These are phyloP conservation scores for Sporothrix humicola DNA, from an alignment of 2,329 filamentous ascomycete species.

Conservation along the genomic window DNA sequence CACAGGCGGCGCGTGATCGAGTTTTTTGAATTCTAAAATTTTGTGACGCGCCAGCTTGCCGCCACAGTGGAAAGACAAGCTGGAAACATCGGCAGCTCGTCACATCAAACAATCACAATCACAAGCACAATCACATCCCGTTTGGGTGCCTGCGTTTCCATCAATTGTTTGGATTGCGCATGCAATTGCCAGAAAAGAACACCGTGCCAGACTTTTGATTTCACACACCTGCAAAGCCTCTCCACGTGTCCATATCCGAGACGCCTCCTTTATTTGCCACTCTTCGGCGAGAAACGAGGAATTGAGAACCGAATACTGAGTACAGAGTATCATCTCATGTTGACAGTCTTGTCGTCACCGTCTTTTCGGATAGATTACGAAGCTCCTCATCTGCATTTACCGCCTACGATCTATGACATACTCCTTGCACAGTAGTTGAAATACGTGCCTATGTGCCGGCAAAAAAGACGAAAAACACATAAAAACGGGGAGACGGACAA, in stretches of 20 bases:
- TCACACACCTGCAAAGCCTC: not conserved
- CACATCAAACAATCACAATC: not conserved
- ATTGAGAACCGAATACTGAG: too few species aligned
- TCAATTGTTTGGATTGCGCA: not conserved
- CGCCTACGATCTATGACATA: not conserved
- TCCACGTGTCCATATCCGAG: not conserved
- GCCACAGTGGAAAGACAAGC: not conserved
- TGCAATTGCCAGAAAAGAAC: not conserved
- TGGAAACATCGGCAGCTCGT: not conserved
- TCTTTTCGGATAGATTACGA: not conserved
- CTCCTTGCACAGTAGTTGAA: not conserved
- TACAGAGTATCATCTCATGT: not conserved
- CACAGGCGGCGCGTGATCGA: conserved; percentile 7
- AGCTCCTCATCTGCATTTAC: not conserved
- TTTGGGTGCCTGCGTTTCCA: not conserved
- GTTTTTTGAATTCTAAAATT: not conserved
- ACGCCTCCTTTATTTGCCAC: conserved; percentile 11
- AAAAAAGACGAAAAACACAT: not conserved
- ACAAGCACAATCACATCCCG: not conserved
- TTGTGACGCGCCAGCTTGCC: conserved; percentile 10
- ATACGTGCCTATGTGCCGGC: too few species aligned
- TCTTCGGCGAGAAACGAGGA: not conserved
- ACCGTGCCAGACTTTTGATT: too few species aligned
- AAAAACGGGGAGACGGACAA: conserved; percentile 1
- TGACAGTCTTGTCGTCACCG: not conserved